Percentiles rank a stretch among this genome's conserved stretches.
phyloP scores from a whole-genome alignment of 441 rosid genomes.

The Populus trichocarpa region DNA sequence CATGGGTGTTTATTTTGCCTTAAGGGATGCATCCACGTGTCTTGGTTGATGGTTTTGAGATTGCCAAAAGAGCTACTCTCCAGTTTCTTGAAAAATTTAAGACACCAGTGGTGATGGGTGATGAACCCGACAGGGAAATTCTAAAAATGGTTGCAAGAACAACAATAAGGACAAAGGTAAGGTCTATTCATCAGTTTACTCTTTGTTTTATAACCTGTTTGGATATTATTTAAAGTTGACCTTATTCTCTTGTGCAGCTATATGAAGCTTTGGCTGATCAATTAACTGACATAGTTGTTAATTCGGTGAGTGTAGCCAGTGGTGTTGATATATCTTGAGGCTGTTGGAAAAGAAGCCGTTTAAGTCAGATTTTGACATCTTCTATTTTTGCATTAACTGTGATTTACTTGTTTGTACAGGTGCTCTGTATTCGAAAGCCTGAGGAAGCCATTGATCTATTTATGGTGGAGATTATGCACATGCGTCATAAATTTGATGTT shows the following conservation, averaged over 20 bases:
- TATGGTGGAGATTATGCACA: constrained; percentile 98
- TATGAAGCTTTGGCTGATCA: constrained; percentile 91
- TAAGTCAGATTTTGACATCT: not conserved
- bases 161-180: constrained; percentile 81
- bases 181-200: not conserved
- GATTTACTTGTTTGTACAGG: constrained; percentile 35
- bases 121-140: constrained; percentile 91
- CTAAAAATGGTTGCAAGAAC: constrained; percentile 97
- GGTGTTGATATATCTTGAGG: not conserved
- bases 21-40: constrained; percentile 97
- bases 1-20: not conserved
- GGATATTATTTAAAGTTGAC: constrained; percentile 1
- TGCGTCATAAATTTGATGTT: constrained; percentile 95
- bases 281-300: constrained; percentile 78
- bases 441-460: constrained; percentile 86
- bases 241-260: constrained; percentile 44
- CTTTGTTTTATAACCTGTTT: not conserved
- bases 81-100: constrained; percentile 88
- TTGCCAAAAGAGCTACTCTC: constrained; percentile 89
- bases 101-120: constrained; percentile 90
- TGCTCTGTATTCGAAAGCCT: constrained; percentile 81
- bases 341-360: not conserved
- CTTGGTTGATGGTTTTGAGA: constrained; percentile 93
- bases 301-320: constrained; percentile 52
- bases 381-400: not conserved